Conservation (phyloP, 164 flowering plant genomes). For the Vitis rotundifolia region DNA sequence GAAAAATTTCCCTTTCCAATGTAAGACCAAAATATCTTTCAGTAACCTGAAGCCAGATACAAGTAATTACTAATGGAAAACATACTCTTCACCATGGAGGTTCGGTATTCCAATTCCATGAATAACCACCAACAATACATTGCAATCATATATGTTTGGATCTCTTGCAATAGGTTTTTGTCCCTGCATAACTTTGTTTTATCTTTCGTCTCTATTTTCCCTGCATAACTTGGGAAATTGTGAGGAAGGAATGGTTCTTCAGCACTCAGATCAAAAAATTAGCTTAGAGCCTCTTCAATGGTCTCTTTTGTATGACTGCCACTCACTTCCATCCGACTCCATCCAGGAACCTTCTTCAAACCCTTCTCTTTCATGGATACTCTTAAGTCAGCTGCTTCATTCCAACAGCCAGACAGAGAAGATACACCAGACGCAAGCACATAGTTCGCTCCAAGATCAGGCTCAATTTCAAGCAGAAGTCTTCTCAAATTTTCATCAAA, state of each 20-base stretch:
- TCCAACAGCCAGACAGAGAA: slow-evolving; percentile 37
- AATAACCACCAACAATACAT: neutral
- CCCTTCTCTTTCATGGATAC: slow-evolving; percentile 46
- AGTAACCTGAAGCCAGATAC: no score
- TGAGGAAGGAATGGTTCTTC: neutral
- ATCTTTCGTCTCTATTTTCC: neutral
- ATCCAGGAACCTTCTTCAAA: slow-evolving; percentile 51
- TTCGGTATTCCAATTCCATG: no score
- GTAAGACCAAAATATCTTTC: no score
- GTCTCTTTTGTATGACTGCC: neutral
- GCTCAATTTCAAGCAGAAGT: slow-evolving; percentile 43
- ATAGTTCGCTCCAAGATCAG: slow-evolving; percentile 58
- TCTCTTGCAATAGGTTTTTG: neutral
- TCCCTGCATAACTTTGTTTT: neutral
- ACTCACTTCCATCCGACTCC: slow-evolving; percentile 48
- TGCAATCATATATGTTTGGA: no score
- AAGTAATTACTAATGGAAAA: no score
- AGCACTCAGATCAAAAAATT: no score
- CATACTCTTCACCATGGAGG: no score
- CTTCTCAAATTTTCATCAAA: slow-evolving; percentile 35
- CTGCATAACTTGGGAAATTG: neutral
- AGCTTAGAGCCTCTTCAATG: neutral
- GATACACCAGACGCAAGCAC: slow-evolving; percentile 48
- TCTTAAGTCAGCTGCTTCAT: slow-evolving; percentile 35
- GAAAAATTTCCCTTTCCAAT: neutral